A percentile compares a stretch with the other conserved stretches of the same genome.
phyloP scores from a whole-genome alignment of 2,329 filamentous ascomycete genomes.

The Harringtonia aguacate region DNA sequence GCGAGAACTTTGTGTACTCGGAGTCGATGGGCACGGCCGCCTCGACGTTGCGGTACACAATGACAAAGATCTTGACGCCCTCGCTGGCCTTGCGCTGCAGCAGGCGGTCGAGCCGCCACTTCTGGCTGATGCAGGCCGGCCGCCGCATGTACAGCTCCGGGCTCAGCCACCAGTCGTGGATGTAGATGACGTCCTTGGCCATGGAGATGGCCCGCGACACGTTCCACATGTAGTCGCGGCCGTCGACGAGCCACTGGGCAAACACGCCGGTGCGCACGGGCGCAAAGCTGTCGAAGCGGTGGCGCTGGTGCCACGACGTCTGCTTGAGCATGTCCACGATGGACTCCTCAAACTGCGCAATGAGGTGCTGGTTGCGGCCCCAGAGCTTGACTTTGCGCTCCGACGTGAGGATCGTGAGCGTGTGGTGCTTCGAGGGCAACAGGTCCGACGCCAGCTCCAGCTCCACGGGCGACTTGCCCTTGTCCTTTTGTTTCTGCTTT shows the following conservation, averaged over 20 bases:
- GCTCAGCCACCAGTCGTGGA: constrained; percentile 96
- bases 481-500: constrained; percentile 45
- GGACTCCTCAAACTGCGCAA: constrained; percentile 89
- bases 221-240: constrained; percentile 98
- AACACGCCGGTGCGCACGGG: constrained; percentile 79
- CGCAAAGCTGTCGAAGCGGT: constrained; percentile 89
- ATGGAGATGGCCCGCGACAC: constrained; percentile 94
- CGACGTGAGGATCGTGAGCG: constrained; percentile 77
- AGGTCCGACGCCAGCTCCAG: constrained; percentile 34
- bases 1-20: constrained; percentile 92
- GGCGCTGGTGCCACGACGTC: constrained; percentile 72
- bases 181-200: constrained; percentile 96
- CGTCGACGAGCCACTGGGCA: constrained; percentile 94
- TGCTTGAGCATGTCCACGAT: constrained; percentile 75
- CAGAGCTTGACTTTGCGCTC: constrained; percentile 88
- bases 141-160: constrained; percentile 92
- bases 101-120: constrained; percentile 89
- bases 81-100: constrained; percentile 89
- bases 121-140: constrained; percentile 91
- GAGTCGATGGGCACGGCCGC: constrained; percentile 96
- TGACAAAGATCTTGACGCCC: constrained; percentile 95
- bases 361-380: constrained; percentile 79
- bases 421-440: constrained; percentile 57
- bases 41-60: constrained; percentile 96
- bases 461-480: constrained; percentile 22